Percentiles rank a stretch among this genome's conserved stretches.
phyloP scores from a whole-genome alignment of 345 rosid genomes.

The Bruguiera gymnorhiza region DNA sequence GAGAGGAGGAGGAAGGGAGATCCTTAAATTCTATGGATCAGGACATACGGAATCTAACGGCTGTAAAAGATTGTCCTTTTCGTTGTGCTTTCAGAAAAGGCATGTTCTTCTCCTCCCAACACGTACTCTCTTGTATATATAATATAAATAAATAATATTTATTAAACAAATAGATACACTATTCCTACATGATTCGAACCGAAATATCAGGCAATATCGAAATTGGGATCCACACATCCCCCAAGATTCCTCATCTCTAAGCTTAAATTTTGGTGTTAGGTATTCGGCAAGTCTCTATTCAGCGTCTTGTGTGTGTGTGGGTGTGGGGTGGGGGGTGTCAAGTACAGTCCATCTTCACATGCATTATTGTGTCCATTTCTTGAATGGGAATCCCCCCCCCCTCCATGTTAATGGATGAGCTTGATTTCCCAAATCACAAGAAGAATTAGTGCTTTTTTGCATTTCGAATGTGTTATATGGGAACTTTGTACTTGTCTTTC shows the following conservation, averaged over 20 bases:
- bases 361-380: constrained; percentile 7
- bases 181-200: constrained; percentile 2
- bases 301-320: not conserved
- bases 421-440: no score
- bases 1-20: constrained; percentile 5
- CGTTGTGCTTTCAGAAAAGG: not conserved
- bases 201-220: constrained; percentile 13
- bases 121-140: not conserved
- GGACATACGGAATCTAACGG: constrained; percentile 42
- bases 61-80: constrained; percentile 41
- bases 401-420: no score
- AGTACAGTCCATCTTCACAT: constrained; percentile 11
- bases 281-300: not conserved
- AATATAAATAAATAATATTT: not conserved
- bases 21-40: constrained; percentile 30
- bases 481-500: no score
- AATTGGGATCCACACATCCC: constrained; percentile 29
- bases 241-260: constrained; percentile 37
- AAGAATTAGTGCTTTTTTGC: no score
- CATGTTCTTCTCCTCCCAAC: constrained; percentile 1
- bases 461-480: no score
- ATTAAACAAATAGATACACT: not conserved
- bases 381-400: constrained; percentile 15
- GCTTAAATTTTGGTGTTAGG: not conserved
- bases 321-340: not conserved